phyloP scores from a whole-genome alignment of 2,329 filamentous ascomycete genomes.

The Neopestalotiopsis sp. region DNA sequence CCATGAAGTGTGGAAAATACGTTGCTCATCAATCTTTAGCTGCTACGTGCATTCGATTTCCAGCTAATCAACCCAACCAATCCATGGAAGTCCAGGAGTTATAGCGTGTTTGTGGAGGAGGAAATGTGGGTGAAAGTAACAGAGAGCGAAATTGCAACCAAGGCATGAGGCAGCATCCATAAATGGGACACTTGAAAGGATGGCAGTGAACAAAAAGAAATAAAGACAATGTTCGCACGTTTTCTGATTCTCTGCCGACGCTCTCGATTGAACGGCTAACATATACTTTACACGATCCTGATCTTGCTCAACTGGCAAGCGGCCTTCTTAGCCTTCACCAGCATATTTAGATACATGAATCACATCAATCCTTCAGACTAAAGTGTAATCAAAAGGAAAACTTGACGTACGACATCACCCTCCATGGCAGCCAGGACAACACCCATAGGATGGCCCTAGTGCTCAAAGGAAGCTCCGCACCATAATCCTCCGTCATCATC shows the following conservation, averaged over 20 bases:
- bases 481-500: not conserved
- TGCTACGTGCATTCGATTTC: conserved; percentile 36
- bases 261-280: too few relatives aligned
- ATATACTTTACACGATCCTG: too few relatives aligned
- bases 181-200: not conserved
- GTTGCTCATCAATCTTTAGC: conserved; percentile 3
- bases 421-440: not conserved
- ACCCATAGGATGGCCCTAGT: not conserved
- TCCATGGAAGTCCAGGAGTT: conserved; percentile 26
- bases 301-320: too few relatives aligned
- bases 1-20: not conserved
- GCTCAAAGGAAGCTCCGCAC: not conserved
- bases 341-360: too few relatives aligned
- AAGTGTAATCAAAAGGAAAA: not conserved
- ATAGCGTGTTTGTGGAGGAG: conserved; percentile 29
- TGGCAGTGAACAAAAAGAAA: not conserved
- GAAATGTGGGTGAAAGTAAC: conserved; percentile 35
- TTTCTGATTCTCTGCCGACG: not conserved
- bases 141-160: conserved; percentile 15
- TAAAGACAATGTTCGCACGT: not conserved
- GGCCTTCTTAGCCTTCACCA: too few relatives aligned
- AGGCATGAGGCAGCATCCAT: not conserved
- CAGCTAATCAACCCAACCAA: conserved; percentile 33
- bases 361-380: not conserved
- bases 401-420: not conserved